phyloP scores from a whole-genome alignment of 345 rosid genomes.

The Abelmoschus esculentus region DNA sequence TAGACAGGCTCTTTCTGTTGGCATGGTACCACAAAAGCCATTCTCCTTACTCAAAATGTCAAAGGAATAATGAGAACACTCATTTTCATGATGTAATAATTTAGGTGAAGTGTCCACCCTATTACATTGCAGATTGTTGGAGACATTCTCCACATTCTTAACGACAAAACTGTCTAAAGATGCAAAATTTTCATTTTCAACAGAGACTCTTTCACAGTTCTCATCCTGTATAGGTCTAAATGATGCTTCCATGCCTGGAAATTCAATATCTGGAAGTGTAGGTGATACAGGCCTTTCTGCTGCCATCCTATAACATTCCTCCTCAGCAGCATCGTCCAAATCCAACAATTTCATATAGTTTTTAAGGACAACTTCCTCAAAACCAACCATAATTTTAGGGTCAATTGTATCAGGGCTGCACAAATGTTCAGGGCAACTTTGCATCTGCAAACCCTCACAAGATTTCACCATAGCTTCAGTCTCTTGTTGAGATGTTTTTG shows the following conservation, averaged over 20 bases:
- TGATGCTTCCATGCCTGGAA: conserved; percentile 22
- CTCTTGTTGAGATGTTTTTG: conserved; percentile 29
- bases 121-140: too few species aligned
- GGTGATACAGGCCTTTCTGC: conserved; percentile 70
- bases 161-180: too few species aligned
- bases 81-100: too few species aligned
- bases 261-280: conserved; percentile 51
- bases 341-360: conserved; percentile 76
- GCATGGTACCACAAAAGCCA: conserved; percentile 4
- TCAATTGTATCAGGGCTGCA: conserved; percentile 21
- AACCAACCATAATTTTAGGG: conserved; percentile 19
- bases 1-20: conserved; percentile 11
- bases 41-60: neutral
- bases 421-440: neutral
- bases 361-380: conserved; percentile 27
- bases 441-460: conserved; percentile 10
- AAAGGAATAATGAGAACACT: too few species aligned
- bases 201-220: conserved; percentile 8
- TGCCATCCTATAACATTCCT: conserved; percentile 54
- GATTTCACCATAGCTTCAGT: conserved; percentile 19
- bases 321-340: conserved; percentile 57
- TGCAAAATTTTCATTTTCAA: too few species aligned
- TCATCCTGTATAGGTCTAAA: conserved; percentile 12
- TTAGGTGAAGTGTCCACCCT: too few species aligned
- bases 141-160: too few species aligned